Evolutionary conservation across 2,329 filamentous ascomycete species (phyloP), one percentile per base, ranked within the genome.

Genomic region (Colletotrichum camelliae): DNA sequence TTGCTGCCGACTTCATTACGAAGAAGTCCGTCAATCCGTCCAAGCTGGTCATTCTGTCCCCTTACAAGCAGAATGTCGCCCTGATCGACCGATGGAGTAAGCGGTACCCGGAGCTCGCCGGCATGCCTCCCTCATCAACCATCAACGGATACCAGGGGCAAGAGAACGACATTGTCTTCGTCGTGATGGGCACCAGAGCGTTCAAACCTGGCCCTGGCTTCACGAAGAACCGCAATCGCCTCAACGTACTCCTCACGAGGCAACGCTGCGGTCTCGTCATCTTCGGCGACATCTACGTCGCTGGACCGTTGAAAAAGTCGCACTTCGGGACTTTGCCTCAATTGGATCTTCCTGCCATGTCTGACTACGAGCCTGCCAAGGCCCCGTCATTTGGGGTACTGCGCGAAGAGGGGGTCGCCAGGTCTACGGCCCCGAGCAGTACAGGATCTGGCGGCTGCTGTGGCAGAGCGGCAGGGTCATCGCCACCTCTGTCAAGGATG

Each of bases 61-160:
- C 78, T 1, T 80, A 80, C 61, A 48, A n/a, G n/a, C 68, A 74
- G 6, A 80, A 79, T 29, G 64, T 77, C 10, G 71, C 75, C 1
- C 9, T 64, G 15, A 74, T 79, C 16, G 39, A 75, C 39, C 10
- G 39, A 6, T 16, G 68, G 24, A 67, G 72, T 13, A 78, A 76
- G 57, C 4, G 27, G 7, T 79, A 77, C 52, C 37, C 61, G 8
- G 24, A 15, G 6, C 74, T 81, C 13, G 18, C 24, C 0, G 31
- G 9, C 5, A 78, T 81, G 61, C 67, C 58, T 3, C 52, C 75
- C 0, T 66, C 77, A 4, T 48, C 65, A 1, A 79, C 77, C 1
- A 69, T 80, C 21, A 77, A 81, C 57, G 77, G 75, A 2, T 80
- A 76, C 60, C 79, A 82, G 48, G 80, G 80, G 10, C 74, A 70